These are phyloP conservation scores for Apophysomyces elegans DNA, from an alignment of 371 early-diverging fungal genomes.

Conservation along the genomic window DNA sequence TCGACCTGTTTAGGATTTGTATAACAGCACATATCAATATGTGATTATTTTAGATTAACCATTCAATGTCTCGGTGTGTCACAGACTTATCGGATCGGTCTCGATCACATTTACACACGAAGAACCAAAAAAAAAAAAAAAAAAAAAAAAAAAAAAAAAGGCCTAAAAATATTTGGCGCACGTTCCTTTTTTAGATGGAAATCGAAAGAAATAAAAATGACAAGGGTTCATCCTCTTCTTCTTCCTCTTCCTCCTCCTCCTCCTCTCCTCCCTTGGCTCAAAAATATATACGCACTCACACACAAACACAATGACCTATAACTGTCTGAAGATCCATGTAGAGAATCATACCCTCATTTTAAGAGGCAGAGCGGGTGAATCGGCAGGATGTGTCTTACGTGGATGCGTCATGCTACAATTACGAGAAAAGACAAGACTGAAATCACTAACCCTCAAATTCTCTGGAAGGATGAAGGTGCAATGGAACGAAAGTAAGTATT, in stretches of 20 bases:
- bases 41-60: no score
- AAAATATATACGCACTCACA: no score
- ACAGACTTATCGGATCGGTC: constrained; percentile 8
- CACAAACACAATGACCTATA: background rate
- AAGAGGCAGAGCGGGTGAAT: constrained; percentile 12
- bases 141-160: background rate
- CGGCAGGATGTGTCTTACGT: constrained; percentile 13
- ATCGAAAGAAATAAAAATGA: background rate
- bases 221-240: background rate
- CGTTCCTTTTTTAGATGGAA: background rate
- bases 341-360: constrained; percentile 18
- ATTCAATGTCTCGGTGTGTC: background rate
- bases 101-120: background rate
- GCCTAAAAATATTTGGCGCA: background rate
- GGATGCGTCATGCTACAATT: background rate
- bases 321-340: constrained; percentile 16
- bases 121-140: background rate
- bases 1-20: no score
- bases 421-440: constrained; percentile 11
- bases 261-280: background rate
- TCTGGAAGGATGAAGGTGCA: constrained; percentile 16
- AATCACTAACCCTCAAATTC: constrained; percentile 16
- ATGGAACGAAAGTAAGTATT: constrained; percentile 22
- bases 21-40: no score
- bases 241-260: background rate